Base-by-base conservation (phyloP, 2,329 filamentous ascomycete species). In the Penicillium sp. region DNA sequence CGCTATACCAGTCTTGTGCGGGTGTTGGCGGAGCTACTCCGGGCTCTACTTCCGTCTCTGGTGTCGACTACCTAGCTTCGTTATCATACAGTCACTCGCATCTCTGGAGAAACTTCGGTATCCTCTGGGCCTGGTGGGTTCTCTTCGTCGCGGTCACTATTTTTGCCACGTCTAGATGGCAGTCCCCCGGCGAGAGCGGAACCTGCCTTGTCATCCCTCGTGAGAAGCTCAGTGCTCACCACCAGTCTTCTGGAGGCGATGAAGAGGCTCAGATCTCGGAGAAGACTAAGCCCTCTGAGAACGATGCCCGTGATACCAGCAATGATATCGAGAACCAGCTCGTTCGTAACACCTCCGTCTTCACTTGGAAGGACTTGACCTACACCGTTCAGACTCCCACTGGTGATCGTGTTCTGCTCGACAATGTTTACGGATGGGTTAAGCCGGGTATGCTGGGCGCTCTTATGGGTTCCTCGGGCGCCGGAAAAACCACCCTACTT, bases 91-190 rank as follows among this genome's bases (percentile, higher is more conserved):
- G 73, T 22, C 74, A 82, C 50, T 64, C 65, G 0, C 79, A 86
- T 42, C 58, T 87, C 1, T 87, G 84, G 84, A 74, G 84, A 9
- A 87, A 87, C 66, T 81, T 87, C 56, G 84, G 84, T 10, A 85
- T 87, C 51, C 65, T 87, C 43, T 87, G 84, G 79, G 85, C 80
- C 0, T 89, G 80, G 79, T 88, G 86, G 84, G 79, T 71, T 8
- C 69, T 88, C 0, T 88, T 82, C 56, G 82, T 85, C 16, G 78
- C 56, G 3, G 65, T 87, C 4, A 89, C 87, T 0, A 80, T 90
- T 47, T 68, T 81, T 52, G 78, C 78, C 26, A 90, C 87, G 0
- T 74, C 74, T 1, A 74, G 76, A 16, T 89, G 87, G 87, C 78
- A 81, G 26, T 72, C 81, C 2, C 69, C 79, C 0, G 79, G 79